Evolutionary conservation across 1,139 yeast genomes (phyloP).

Genomic region (Candida neerlandica): DNA sequence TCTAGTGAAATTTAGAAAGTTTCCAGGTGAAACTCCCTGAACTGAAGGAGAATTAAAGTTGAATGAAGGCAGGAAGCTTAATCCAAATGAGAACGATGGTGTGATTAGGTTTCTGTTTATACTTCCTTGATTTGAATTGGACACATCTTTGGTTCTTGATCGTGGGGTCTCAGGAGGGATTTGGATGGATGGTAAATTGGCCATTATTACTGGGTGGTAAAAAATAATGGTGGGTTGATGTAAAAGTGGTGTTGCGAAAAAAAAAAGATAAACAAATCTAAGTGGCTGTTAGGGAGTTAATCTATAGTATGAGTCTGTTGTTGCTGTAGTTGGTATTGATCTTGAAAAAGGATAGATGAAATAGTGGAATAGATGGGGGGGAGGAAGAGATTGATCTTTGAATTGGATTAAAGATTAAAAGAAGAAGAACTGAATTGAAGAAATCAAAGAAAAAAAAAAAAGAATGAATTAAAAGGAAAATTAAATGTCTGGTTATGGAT

Average conservation of each 20-base stretch:
- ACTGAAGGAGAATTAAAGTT: constrained; percentile 41
- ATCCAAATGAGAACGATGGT: constrained; percentile 44
- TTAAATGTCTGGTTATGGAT: too few species aligned
- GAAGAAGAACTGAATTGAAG: too few species aligned
- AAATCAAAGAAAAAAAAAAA: too few species aligned
- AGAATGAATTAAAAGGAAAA: too few species aligned
- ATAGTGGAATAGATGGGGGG: too few species aligned
- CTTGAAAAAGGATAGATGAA: too few species aligned
- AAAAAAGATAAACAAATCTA: background rate
- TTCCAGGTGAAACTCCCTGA: constrained; percentile 38
- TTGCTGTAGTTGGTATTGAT: too few species aligned
- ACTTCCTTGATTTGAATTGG: constrained; percentile 9
- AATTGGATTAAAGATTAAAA: too few species aligned
- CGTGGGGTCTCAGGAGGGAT: constrained; percentile 37
- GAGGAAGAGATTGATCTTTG: too few species aligned
- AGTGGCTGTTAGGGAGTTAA: too few species aligned
- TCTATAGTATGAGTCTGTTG: too few species aligned
- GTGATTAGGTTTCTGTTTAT: constrained; percentile 20
- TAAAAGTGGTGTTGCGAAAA: background rate
- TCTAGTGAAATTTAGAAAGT: constrained; percentile 30
- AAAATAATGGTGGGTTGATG: background rate
- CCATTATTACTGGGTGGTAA: background rate
- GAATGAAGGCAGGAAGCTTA: constrained; percentile 49
- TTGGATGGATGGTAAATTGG: constrained; percentile 16
- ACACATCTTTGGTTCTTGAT: constrained; percentile 14